Evolutionary conservation across 441 rosid genomes (phyloP).

Genomic region (Gossypium trilobum): DNA sequence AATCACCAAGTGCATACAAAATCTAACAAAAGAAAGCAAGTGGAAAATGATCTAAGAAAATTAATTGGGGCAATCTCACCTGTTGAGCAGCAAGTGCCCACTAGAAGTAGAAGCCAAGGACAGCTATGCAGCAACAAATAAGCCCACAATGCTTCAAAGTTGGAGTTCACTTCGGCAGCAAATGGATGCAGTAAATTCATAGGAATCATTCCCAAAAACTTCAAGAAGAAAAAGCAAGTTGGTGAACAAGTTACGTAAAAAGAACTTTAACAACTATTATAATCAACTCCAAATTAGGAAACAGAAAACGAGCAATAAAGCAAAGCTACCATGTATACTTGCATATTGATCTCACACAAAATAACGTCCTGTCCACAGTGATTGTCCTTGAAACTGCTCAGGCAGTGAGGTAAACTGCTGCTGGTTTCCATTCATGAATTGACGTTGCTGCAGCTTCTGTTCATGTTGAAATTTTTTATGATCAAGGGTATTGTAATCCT

Average conservation of each 20-base stretch:
- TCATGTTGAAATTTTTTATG: constrained; percentile 36
- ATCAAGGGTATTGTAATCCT: constrained; percentile 39
- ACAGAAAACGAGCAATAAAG: background rate
- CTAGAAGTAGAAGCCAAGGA: constrained; percentile 56
- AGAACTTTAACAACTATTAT: background rate
- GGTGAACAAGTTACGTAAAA: background rate
- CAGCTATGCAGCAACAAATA: constrained; percentile 65
- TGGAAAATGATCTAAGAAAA: background rate
- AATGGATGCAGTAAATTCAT: constrained; percentile 52
- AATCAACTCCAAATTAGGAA: background rate
- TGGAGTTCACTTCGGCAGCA: constrained; percentile 52
- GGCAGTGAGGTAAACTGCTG: constrained; percentile 50
- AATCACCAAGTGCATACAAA: background rate
- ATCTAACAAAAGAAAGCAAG: background rate
- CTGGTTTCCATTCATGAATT: constrained; percentile 40
- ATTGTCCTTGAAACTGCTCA: constrained; percentile 77
- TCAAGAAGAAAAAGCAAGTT: background rate
- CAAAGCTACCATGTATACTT: constrained; percentile 35
- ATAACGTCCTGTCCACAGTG: constrained; percentile 64
- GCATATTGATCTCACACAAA: constrained; percentile 65
- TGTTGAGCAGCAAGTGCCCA: constrained; percentile 55
- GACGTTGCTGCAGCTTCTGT: constrained; percentile 43
- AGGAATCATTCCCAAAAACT: constrained; percentile 34
- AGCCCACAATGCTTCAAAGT: constrained; percentile 45
- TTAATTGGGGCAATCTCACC: background rate